A percentile compares a stretch with the other conserved stretches of the same genome.
Conservation (phyloP, 495 filamentous ascomycete genomes). For the Hypoxylon lenormandii region DNA sequence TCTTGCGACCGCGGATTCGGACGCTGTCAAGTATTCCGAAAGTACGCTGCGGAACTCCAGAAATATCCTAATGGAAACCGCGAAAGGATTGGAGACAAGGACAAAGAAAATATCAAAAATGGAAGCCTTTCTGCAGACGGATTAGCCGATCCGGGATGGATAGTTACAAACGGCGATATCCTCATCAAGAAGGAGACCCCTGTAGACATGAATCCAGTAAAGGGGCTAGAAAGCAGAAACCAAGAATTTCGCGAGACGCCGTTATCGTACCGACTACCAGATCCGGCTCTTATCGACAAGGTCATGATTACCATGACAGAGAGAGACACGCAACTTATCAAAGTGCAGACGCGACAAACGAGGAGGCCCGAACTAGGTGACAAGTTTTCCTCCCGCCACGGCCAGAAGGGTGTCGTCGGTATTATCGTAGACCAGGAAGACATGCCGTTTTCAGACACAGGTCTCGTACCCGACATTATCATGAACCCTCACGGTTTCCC, state of each 20-base stretch:
- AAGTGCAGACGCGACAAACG: conserved; percentile 92
- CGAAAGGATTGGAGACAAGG: conserved; percentile 77
- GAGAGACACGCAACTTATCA: conserved; percentile 80
- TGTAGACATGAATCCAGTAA: conserved; percentile 72
- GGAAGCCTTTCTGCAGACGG: conserved; percentile 81
- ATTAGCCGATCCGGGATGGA: conserved; percentile 81
- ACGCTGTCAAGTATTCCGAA: conserved; percentile 93
- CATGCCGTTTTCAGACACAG: conserved; percentile 93
- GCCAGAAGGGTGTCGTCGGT: conserved; percentile 98
- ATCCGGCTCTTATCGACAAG: conserved; percentile 91
- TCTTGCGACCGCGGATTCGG: conserved; percentile 94
- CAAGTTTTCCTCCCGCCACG: conserved; percentile 98
- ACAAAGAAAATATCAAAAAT: conserved; percentile 75
- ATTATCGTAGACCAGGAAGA: conserved; percentile 96
- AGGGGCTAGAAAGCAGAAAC: conserved; percentile 71
- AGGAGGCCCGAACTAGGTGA: conserved; percentile 93
- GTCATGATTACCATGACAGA: conserved; percentile 91
- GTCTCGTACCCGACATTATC: conserved; percentile 95
- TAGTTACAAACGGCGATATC: conserved; percentile 77
- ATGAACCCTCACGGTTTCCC: conserved; percentile 99
- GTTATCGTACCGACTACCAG: conserved; percentile 83
- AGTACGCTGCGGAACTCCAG: conserved; percentile 79
- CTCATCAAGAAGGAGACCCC: conserved; percentile 90
- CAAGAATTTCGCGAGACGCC: conserved; percentile 74
- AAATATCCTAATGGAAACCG: conserved; percentile 82